A percentile compares a stretch with the other conserved stretches of the same genome.
Conservation (phyloP, 805 yeast genomes). For the Spathaspora arborariae region DNA sequence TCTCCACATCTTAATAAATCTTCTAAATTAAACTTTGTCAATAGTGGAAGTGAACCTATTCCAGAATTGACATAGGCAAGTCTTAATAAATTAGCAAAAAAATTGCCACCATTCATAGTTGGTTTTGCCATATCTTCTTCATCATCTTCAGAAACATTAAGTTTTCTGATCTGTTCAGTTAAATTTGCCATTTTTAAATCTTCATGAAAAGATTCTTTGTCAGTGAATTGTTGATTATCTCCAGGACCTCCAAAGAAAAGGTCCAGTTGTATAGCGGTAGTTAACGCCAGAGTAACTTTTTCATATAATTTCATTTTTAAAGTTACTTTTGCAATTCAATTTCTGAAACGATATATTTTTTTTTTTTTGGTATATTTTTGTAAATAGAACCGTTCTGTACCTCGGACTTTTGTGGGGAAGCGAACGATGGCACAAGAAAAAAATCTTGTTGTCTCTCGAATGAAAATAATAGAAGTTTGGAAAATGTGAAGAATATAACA, state of each 20-base stretch:
- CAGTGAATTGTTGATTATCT: neutral
- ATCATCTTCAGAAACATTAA: neutral
- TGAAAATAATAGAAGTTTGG: neutral
- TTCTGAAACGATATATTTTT: neutral
- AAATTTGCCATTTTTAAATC: neutral
- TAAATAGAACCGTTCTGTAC: neutral
- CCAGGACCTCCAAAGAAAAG: neutral
- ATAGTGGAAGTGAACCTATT: conserved; percentile 11
- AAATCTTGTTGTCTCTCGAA: no score
- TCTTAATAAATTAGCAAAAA: conserved; percentile 26
- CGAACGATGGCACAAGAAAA: neutral
- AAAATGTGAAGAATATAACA: no score
- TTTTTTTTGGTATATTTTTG: neutral
- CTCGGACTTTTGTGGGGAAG: neutral
- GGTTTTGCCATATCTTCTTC: conserved; percentile 29
- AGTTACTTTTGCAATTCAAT: neutral
- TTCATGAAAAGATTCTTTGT: neutral
- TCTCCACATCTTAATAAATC: conserved; percentile 2
- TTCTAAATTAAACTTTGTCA: conserved; percentile 2
- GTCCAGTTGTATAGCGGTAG: neutral
- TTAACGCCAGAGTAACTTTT: neutral
- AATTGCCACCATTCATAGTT: conserved; percentile 20
- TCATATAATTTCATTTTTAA: neutral
- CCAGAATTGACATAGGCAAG: conserved; percentile 30
- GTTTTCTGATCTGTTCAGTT: neutral